phyloP scores from a whole-genome alignment of 768 basidiomycete species.

The Xerocomus potaroensis region DNA sequence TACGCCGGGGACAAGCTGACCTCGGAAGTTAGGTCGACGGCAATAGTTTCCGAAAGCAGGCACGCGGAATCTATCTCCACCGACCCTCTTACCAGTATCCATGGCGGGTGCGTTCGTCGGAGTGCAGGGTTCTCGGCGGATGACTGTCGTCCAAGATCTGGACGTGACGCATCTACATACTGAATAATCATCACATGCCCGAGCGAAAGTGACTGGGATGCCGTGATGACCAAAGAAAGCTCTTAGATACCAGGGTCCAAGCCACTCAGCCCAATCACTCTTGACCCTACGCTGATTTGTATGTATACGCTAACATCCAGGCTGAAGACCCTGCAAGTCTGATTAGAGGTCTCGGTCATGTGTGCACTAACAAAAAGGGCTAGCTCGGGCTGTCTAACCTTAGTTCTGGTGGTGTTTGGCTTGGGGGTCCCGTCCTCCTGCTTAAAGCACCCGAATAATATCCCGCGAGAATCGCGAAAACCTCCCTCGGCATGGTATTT shows the following conservation, averaged over 20 bases:
- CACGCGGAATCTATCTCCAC: neutral
- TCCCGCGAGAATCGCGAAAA: neutral
- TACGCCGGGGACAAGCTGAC: neutral
- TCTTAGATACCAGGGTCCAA: constrained; percentile 9
- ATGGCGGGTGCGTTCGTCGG: constrained; percentile 1
- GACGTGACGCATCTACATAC: neutral
- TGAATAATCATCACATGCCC: neutral
- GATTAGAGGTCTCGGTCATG: neutral
- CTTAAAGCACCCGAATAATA: neutral
- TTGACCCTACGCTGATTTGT: neutral
- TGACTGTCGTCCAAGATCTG: neutral
- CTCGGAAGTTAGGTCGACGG: neutral
- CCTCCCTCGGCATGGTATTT: neutral
- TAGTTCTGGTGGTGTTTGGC: neutral
- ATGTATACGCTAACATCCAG: neutral
- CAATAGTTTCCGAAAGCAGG: neutral
- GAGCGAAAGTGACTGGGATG: neutral
- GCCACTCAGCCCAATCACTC: constrained; percentile 7
- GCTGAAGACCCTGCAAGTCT: neutral
- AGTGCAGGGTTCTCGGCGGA: constrained; percentile 1
- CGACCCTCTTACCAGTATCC: neutral
- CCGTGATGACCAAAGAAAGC: neutral
- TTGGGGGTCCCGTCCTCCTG: neutral
- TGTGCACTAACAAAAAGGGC: neutral
- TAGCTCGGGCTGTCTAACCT: neutral